phyloP scores from a whole-genome alignment of 1,139 yeast species.

The Diutina rugosa region DNA sequence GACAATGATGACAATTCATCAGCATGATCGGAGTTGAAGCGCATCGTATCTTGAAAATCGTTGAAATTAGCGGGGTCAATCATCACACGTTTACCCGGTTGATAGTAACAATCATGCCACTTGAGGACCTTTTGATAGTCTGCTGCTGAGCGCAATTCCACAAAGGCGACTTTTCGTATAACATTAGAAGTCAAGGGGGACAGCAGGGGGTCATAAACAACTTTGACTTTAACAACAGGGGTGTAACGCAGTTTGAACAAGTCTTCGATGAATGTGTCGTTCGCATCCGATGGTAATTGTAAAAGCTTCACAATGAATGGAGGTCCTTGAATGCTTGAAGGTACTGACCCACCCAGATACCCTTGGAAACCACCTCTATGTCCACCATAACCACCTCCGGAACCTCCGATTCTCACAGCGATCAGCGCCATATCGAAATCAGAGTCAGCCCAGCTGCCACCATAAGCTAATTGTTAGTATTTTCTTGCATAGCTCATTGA shows the following conservation, averaged over 20 bases:
- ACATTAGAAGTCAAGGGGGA: conserved; percentile 26
- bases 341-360: not conserved
- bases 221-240: conserved; percentile 24
- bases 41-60: conserved; percentile 34
- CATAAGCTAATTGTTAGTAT: conserved; percentile 1
- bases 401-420: not conserved
- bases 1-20: conserved; percentile 8
- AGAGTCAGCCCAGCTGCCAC: conserved; percentile 2
- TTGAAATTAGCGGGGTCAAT: conserved; percentile 34
- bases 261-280: conserved; percentile 28
- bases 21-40: conserved; percentile 24
- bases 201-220: conserved; percentile 29
- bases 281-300: conserved; percentile 13
- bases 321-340: not conserved
- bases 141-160: conserved; percentile 33
- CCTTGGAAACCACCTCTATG: not conserved
- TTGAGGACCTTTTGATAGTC: conserved; percentile 34
- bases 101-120: conserved; percentile 32
- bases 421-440: conserved; percentile 1
- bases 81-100: conserved; percentile 25
- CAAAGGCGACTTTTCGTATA: conserved; percentile 46
- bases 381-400: not conserved
- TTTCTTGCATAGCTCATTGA: not conserved
- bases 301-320: conserved; percentile 1
- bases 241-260: conserved; percentile 31